Base-by-base conservation (phyloP, 2,329 filamentous ascomycete species). In the Harringtonia lauricola region DNA sequence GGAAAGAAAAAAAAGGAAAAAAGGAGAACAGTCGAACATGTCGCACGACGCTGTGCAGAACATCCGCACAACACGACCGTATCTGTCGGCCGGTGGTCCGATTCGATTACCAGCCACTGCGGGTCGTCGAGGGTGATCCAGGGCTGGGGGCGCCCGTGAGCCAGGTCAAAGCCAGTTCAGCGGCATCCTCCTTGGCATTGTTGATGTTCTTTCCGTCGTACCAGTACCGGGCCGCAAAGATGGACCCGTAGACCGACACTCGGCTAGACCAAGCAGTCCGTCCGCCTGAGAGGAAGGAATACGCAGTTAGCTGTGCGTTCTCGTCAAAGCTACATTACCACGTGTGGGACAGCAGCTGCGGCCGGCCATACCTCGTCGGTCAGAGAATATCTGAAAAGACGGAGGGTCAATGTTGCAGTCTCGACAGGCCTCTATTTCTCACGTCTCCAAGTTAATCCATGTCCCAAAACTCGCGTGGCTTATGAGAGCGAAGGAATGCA, bases 141-240 rank as follows among this genome's bases (percentile, higher is more conserved):
- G 64, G 59, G 39, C 55, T 62, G 44, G 61, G 65, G 40, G 59
- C 59, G 52, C 36, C 44, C 17, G 52, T 64, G 43, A 85, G 61
- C 63, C 71, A 74, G 56, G 70, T 74, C 48, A 84, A 62, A 22
- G 87, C 87, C 49, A 83, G 74, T 64, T 95, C 86, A 51, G 88
- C 87, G n/a, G 86, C 88, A 59, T 95, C 88, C 62, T 95, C 88
- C 64, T 79, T 82, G 46, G 87, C 87, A 57, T 94, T 94, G 68
- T 89, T 79, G 61, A 90, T 72, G 58, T 86, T 87, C 59, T 86
- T 79, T 48, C 87, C 87, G 61, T 94, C 88, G 64, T 94, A 95
- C 86, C 86, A 95, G 64, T 79, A 94, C 49, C 86, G 77, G 38
- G 87, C 87, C n/a, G 72, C 59, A 54, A 86, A 72, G 38, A 66